Base-by-base conservation (phyloP, 768 basidiomycete genomes). In the Kwoniella heveanensis region DNA sequence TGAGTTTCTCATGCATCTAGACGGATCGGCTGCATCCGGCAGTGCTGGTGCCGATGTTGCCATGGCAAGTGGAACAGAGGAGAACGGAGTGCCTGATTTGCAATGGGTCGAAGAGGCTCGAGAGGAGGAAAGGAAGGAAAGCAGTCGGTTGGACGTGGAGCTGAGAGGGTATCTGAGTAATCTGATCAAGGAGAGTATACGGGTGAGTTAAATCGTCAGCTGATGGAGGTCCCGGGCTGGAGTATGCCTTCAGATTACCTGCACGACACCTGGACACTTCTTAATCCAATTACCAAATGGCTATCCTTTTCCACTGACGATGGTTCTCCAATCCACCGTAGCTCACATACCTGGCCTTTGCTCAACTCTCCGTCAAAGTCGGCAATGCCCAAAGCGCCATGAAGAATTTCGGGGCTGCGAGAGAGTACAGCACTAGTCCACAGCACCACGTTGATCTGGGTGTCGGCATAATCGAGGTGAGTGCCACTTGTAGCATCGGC, bases 181-280 rank as follows among this genome's bases (percentile, higher is more conserved):
- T 78, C 89, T 97, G 88, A 96, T 98, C 83, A 98, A 96, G 81
- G 95, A 98, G 84, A 93, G 91, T 84, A 94, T 96, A 71, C 83
- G 95, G 73, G 92, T 95, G 77, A 62, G 82, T 76, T n/a, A n/a
- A n/a, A n/a, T n/a, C n/a, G n/a, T n/a, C n/a, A n/a, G n/a, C n/a
- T n/a, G n/a, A n/a, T n/a, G n/a, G n/a, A n/a, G n/a, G n/a, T n/a
- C n/a, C n/a, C n/a, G n/a, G n/a, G n/a, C n/a, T n/a, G n/a, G n/a
- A n/a, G n/a, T n/a, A n/a, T n/a, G n/a, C n/a, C n/a, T n/a, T n/a
- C n/a, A n/a, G n/a, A n/a, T n/a, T n/a, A n/a, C n/a, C n/a, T n/a
- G n/a, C n/a, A n/a, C n/a, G n/a, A n/a, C n/a, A n/a, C n/a, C n/a
- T n/a, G n/a, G n/a, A n/a, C n/a, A n/a, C n/a, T n/a, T n/a, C n/a